A percentile compares a stretch with the other conserved stretches of the same genome.
Conservation (phyloP, 192 early-diverging fungal species). For the Coemansia sp. region DNA sequence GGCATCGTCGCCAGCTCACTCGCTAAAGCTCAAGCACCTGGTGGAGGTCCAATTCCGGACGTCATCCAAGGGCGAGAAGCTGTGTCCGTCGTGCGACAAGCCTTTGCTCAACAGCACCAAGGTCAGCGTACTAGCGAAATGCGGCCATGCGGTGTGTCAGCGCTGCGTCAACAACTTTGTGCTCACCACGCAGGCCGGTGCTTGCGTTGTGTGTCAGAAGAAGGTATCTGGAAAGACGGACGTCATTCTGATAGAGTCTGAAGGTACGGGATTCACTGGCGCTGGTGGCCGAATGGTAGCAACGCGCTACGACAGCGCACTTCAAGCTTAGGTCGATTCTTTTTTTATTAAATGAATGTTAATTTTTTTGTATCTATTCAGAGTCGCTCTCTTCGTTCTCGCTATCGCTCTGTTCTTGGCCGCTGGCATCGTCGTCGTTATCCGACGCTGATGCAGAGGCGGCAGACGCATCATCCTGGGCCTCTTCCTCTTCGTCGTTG, state of each 20-base stretch:
- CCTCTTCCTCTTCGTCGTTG: neutral
- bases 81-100: conserved; percentile 53
- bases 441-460: neutral
- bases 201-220: conserved; percentile 51
- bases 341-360: neutral
- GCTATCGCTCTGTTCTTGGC: neutral
- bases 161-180: conserved; percentile 52
- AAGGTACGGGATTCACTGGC: conserved; percentile 49
- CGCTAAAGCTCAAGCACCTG: conserved; percentile 38
- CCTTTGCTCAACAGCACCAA: conserved; percentile 37
- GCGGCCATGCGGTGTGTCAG: conserved; percentile 52
- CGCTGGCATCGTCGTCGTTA: conserved; percentile 4
- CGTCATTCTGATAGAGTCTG: conserved; percentile 28
- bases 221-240: conserved; percentile 2
- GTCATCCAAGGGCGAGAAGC: conserved; percentile 21
- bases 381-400: neutral
- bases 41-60: conserved; percentile 28
- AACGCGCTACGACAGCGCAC: conserved; percentile 35
- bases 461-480: neutral
- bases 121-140: conserved; percentile 34
- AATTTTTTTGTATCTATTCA: conserved; percentile 9
- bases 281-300: conserved; percentile 52
- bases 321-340: conserved; percentile 32
- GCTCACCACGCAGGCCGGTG: neutral
- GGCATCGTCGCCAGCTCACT: conserved; percentile 18